Base-by-base conservation (phyloP, 2,329 filamentous ascomycete genomes). In the Pezicula radicicola region DNA sequence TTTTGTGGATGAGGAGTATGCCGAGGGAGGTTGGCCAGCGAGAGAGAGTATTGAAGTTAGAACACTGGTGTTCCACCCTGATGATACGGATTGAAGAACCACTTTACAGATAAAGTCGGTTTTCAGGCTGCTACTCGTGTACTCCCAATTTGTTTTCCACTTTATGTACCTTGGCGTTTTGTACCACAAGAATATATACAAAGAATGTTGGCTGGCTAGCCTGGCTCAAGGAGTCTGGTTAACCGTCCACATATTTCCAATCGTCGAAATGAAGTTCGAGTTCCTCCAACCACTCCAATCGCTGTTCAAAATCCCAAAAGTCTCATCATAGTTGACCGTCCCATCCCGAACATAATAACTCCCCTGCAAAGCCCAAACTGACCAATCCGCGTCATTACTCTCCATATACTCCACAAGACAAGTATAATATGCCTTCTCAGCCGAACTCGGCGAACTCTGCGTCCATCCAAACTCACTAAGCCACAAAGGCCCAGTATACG, bases 301-400 rank as follows among this genome's bases (percentile, higher is more conserved):
- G 18, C 67, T 65, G 49, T 78, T 71, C 52, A 81, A 51, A 15
- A 77, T 62, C 0, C 79, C 81, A 71, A 72, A 84, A 0, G 68
- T 68, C 69, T 84, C 79, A 28, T 83, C 76, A 40, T 69, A 69
- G 55, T 82, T 76, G 15, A 78, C 65, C 8, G 60, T 65, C 27
- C 75, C 73, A 51, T 77, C 69, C n/a, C 79, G 70, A 10, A 81
- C 71, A 56, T 84, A 84, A 57, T 83, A 85, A 52, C 76, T 78
- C 12, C 81, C 81, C 64, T 80, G 75, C 41, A 84, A 58, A 4
- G 76, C 77, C 81, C 81, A 84, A 12, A 81, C 68, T 1, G 76
- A 75, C 80, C 81, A 84, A 54, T 84, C 81, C 33, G 75, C 75
- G 58, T 84, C 78, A 63, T 83, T 84, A 40, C 66, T 63, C 46